A percentile compares a stretch with the other conserved stretches of the same genome.
Evolutionary conservation across 805 yeast species (phyloP).

Genomic region (Saccharomycopsis javanensis): DNA sequence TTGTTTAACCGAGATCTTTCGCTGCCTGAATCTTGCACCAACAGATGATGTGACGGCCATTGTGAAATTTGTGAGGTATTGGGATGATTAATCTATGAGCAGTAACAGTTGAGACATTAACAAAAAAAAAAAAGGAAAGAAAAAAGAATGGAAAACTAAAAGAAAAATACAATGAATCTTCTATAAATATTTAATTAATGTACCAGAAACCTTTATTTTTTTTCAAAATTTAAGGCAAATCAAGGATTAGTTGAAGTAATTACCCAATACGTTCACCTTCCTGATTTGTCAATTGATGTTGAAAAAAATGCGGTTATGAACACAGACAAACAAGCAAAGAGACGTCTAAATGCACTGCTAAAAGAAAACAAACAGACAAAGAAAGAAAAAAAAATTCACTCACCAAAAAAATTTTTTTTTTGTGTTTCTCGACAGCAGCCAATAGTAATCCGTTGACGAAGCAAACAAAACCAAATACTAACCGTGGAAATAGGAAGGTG

Average conservation of each 20-base stretch:
- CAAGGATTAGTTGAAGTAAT: too few species aligned
- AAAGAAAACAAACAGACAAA: neutral
- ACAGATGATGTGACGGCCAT: constrained; percentile 19
- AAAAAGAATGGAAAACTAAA: neutral
- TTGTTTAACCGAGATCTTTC: constrained; percentile 90
- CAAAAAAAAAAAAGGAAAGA: neutral
- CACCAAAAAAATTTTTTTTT: neutral
- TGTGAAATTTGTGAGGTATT: neutral
- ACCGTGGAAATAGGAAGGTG: neutral
- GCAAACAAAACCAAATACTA: neutral
- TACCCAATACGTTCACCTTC: neutral
- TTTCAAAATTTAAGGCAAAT: too few species aligned
- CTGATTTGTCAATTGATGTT: neutral
- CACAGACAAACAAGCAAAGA: neutral
- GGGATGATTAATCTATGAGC: neutral
- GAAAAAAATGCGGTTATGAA: neutral
- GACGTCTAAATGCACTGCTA: neutral
- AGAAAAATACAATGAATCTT: neutral
- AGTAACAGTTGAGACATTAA: neutral
- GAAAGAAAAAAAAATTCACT: too few species aligned
- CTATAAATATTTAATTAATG: neutral
- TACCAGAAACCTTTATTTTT: too few species aligned
- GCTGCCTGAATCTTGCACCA: constrained; percentile 74
- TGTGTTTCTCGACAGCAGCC: neutral
- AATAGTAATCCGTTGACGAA: neutral